Base-by-base conservation (phyloP, 1,139 yeast species). In the Nakaseomyces nivariensis region DNA sequence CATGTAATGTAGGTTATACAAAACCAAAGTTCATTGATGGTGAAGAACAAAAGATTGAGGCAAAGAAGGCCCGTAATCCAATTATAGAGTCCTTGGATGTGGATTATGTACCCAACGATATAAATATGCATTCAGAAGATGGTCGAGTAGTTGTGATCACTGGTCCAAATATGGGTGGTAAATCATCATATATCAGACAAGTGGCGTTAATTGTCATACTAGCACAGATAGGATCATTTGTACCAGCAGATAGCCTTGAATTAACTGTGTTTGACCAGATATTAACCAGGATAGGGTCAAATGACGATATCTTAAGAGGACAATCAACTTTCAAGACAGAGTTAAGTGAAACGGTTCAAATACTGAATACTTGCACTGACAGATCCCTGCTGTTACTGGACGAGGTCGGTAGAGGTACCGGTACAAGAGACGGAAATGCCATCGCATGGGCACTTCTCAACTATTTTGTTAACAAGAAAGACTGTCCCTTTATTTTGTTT, bases 391-490 rank as follows among this genome's bases (percentile, higher is more conserved):
- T 77, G 3, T 61, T 77, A 0, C 59, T 77, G 40, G 82, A 77
- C 59, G 81, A 77, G 55, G 69, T 77, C 7, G 81, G 81, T 0
- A 64, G 81, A 54, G 81, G 78, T 0, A 92, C 98, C 0, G 85
- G 96, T 0, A 89, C 97, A 0, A 73, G 74, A 51, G 98, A 92
- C 67, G 98, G 98, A 0, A 83, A 84, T 37, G 81, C 95, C 0
- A 81, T 92, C 36, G 97, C 97, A 0, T 78, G 81, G 61, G 74
- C 95, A 0, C 82, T 92, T 2, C 69, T 92, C 51, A 74, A 78
- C 51, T 82, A 85, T 58, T 74, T 89, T 49, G 68, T 82, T 4
- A 72, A 71, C 32, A 62, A 64, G 22, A 59, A 69, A 0, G 69
- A 67, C 5, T 64, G 74, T 41, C 83, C 92, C 0, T 67, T 85